These are phyloP conservation scores for Cyberlindnera veronae DNA, from an alignment of 805 yeast genomes.

Conservation along the genomic window DNA sequence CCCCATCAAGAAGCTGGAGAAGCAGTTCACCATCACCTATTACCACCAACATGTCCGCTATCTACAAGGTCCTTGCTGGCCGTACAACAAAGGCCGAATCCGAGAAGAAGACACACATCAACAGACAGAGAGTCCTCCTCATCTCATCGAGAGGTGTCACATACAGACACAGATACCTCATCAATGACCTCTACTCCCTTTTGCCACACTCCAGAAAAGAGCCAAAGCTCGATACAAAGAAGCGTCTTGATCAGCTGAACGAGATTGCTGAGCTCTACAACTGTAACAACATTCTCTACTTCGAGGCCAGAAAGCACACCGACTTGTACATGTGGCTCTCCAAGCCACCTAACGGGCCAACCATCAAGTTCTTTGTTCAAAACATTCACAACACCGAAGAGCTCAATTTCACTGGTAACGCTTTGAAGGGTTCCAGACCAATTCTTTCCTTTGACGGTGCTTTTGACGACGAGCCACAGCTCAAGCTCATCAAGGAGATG, in stretches of 20 bases:
- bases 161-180: conserved; percentile 91
- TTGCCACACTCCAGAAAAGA: conserved; percentile 96
- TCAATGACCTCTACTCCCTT: conserved; percentile 71
- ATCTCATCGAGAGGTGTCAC: conserved; percentile 95
- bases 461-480: conserved; percentile 69
- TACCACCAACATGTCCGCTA: conserved; percentile 55
- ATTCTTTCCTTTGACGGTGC: conserved; percentile 80
- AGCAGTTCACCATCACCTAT: too few relatives aligned
- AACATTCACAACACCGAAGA: conserved; percentile 96
- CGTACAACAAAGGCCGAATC: conserved; percentile 34
- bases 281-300: conserved; percentile 91
- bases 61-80: conserved; percentile 62
- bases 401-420: conserved; percentile 93
- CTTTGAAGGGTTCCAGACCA: conserved; percentile 94
- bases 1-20: neutral
- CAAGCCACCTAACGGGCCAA: conserved; percentile 98
- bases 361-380: conserved; percentile 88
- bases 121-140: conserved; percentile 83
- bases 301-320: conserved; percentile 94
- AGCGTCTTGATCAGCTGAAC: conserved; percentile 81
- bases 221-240: conserved; percentile 91
- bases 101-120: conserved; percentile 56
- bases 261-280: conserved; percentile 96
- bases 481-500: conserved; percentile 76
- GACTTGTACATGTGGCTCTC: conserved; percentile 94